These are phyloP conservation scores for Papilionanthe hybrid DNA, from an alignment of 116 monocot species.

Conservation along the genomic window DNA sequence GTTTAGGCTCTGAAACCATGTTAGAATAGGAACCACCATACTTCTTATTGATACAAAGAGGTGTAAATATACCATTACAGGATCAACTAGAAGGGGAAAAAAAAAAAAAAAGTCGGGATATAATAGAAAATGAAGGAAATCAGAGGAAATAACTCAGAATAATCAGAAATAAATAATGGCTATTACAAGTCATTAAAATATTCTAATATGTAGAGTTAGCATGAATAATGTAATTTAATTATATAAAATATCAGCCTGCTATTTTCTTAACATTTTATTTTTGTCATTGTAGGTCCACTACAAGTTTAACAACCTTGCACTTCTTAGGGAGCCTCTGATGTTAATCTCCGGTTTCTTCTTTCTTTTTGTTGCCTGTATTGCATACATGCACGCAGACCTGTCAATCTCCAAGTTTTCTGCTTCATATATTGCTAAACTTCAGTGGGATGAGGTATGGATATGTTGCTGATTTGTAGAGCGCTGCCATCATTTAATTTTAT, in stretches of 20 bases:
- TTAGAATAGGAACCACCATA: too few species aligned
- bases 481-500: background rate
- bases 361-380: slow-evolving; percentile 65
- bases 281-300: slow-evolving; percentile 65
- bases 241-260: background rate
- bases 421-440: slow-evolving; percentile 85
- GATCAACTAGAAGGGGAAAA: too few species aligned
- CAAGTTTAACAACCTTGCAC: slow-evolving; percentile 74
- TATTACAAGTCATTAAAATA: too few species aligned
- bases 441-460: slow-evolving; percentile 79
- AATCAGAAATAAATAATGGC: too few species aligned
- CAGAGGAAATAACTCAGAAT: too few species aligned
- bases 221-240: background rate
- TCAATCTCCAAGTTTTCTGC: slow-evolving; percentile 90
- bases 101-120: too few species aligned
- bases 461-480: background rate
- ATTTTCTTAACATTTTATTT: background rate
- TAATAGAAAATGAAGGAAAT: too few species aligned
- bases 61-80: too few species aligned
- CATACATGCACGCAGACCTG: slow-evolving; percentile 75
- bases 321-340: slow-evolving; percentile 84
- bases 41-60: too few species aligned
- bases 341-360: slow-evolving; percentile 76
- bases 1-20: too few species aligned
- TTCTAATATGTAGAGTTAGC: background rate